Percentiles rank a stretch among this genome's conserved stretches.
These are phyloP conservation scores for Venturiaceae sp. DNA, from an alignment of 2,329 filamentous ascomycete species.

Conservation along the genomic window DNA sequence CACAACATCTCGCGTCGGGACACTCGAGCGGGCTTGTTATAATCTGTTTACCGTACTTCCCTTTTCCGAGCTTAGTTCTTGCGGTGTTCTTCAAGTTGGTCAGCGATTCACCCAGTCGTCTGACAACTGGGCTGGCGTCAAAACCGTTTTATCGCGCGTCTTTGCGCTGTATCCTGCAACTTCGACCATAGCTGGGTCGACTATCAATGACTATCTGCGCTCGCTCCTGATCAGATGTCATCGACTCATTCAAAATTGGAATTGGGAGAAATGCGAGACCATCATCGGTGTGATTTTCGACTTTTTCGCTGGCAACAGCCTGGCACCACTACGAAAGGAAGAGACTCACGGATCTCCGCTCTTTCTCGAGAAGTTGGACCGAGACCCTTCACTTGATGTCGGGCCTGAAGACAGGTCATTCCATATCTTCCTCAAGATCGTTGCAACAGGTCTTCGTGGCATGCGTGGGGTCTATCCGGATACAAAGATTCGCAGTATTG, in stretches of 20 bases:
- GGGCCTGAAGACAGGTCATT: constrained; percentile 43
- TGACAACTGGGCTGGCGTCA: constrained; percentile 42
- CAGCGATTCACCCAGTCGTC: constrained; percentile 26
- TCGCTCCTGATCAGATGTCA: constrained; percentile 42
- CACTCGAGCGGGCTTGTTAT: constrained; percentile 29
- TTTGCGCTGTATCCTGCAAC: constrained; percentile 37
- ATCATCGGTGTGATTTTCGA: constrained; percentile 46
- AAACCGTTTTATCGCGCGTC: constrained; percentile 34
- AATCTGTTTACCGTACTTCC: constrained; percentile 44
- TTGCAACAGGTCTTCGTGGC: constrained; percentile 39
- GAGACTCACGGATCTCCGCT: constrained; percentile 39
- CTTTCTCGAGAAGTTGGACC: constrained; percentile 43
- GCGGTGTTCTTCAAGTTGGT: constrained; percentile 35
- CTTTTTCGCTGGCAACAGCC: constrained; percentile 46
- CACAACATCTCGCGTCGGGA: constrained; percentile 16
- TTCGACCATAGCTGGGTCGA: constrained; percentile 27
- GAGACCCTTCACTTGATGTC: constrained; percentile 32
- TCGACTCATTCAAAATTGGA: constrained; percentile 43
- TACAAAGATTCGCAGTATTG: constrained; percentile 46
- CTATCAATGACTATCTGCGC: constrained; percentile 47
- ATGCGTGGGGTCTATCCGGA: constrained; percentile 37
- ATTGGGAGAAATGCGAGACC: constrained; percentile 46
- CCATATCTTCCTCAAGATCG: constrained; percentile 48
- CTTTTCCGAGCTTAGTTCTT: constrained; percentile 39
- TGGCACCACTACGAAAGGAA: constrained; percentile 44